Conservation (phyloP, 1,139 yeast species). For the Taphrina deformans region DNA sequence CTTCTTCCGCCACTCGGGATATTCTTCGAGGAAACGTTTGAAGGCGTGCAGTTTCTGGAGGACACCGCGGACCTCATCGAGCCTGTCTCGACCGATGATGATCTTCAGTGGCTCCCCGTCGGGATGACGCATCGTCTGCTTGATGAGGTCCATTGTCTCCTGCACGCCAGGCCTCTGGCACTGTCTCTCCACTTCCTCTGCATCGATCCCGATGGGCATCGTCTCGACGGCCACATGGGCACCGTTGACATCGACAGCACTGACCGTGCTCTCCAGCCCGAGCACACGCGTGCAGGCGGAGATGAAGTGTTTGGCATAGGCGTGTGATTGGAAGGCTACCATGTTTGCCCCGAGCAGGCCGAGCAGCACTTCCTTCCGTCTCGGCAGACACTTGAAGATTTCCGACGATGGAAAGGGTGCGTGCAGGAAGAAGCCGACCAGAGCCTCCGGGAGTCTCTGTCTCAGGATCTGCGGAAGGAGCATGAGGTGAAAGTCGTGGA, state of each 20-base stretch:
- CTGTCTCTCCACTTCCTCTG: conserved; percentile 53
- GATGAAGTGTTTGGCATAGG: conserved; percentile 85
- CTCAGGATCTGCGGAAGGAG: conserved; percentile 82
- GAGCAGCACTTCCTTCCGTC: conserved; percentile 75
- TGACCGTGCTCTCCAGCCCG: conserved; percentile 63
- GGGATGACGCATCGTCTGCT: conserved; percentile 54
- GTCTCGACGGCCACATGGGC: conserved; percentile 70
- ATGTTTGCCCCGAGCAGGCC: conserved; percentile 90
- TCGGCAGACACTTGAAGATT: conserved; percentile 82
- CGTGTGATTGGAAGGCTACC: conserved; percentile 79
- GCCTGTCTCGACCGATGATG: conserved; percentile 78
- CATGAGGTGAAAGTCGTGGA: conserved; percentile 87
- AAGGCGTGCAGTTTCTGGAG: conserved; percentile 78
- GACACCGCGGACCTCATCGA: conserved; percentile 79
- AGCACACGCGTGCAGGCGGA: conserved; percentile 82
- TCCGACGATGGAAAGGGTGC: conserved; percentile 96
- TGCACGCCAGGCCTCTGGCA: conserved; percentile 52
- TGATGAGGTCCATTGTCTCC: conserved; percentile 53
- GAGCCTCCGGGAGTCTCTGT: conserved; percentile 76
- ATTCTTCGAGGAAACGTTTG: conserved; percentile 78
- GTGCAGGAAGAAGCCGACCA: conserved; percentile 80
- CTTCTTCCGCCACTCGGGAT: conserved; percentile 60
- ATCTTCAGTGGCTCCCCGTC: conserved; percentile 51
- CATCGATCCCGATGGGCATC: conserved; percentile 83
- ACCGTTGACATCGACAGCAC: conserved; percentile 72